These are phyloP conservation scores for Potentilla sterilis DNA, from an alignment of 306 rosid species.

Conservation along the genomic window DNA sequence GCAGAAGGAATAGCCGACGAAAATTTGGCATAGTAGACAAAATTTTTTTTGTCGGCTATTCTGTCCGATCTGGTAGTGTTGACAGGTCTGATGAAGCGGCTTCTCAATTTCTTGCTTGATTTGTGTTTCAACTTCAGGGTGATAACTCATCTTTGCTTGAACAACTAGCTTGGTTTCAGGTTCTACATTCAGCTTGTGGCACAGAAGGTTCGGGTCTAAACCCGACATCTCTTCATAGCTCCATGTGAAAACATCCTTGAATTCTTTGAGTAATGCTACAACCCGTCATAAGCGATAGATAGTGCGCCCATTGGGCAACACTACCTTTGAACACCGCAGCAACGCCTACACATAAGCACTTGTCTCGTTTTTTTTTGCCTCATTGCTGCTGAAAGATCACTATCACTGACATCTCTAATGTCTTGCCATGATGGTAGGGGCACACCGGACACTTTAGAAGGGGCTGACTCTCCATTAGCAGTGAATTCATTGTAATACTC, in stretches of 20 bases:
- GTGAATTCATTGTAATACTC: not conserved
- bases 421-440: too few relatives aligned
- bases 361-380: not conserved
- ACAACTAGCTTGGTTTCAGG: not conserved
- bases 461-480: not conserved
- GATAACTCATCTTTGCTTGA: not conserved
- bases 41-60: too few relatives aligned
- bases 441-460: too few relatives aligned
- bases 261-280: too few relatives aligned
- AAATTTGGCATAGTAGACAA: too few relatives aligned
- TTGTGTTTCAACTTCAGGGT: too few relatives aligned
- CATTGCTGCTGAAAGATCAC: fast-evolving
- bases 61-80: too few relatives aligned
- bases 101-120: too few relatives aligned
- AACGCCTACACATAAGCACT: fast-evolving
- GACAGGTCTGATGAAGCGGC: too few relatives aligned
- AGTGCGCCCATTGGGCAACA: not conserved
- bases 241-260: not conserved
- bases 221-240: not conserved
- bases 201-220: not conserved
- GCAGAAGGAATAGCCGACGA: too few relatives aligned
- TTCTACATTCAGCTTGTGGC: not conserved
- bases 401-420: too few relatives aligned
- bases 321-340: fast-evolving
- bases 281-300: not conserved